These are phyloP conservation scores for Cladosporium sp. DNA, from an alignment of 2,329 filamentous ascomycete genomes.

Conservation along the genomic window DNA sequence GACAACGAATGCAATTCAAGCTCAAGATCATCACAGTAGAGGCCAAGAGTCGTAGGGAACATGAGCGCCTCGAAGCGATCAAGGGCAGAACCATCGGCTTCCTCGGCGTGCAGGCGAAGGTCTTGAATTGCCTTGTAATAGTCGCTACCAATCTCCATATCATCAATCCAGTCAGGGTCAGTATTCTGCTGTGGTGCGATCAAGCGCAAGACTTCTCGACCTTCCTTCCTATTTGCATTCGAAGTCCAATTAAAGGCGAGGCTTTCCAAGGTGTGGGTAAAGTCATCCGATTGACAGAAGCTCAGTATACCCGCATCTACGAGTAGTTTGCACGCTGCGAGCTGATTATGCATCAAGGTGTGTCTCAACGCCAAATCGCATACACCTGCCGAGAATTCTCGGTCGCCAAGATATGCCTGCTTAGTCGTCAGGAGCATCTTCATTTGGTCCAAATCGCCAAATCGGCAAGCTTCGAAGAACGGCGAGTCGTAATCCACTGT, in stretches of 20 bases:
- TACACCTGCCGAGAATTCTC: background rate
- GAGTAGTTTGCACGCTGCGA: background rate
- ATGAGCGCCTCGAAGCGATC: background rate
- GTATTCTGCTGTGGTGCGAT: background rate
- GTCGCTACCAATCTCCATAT: background rate
- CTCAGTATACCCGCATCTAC: background rate
- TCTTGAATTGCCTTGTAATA: background rate
- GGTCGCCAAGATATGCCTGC: background rate
- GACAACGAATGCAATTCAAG: background rate
- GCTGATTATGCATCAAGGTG: background rate
- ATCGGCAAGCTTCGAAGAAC: background rate
- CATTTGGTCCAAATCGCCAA: background rate
- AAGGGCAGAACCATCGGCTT: background rate
- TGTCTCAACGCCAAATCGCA: background rate
- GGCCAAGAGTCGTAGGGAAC: background rate
- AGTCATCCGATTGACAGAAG: background rate
- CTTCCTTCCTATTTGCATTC: background rate
- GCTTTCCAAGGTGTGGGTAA: too few species aligned
- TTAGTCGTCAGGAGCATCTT: background rate
- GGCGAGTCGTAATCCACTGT: background rate
- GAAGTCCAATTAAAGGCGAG: too few species aligned
- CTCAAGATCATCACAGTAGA: background rate
- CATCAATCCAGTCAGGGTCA: background rate
- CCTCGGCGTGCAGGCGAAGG: background rate
- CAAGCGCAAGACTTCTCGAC: background rate